Base-by-base conservation (phyloP, 768 basidiomycete species). In the Dentipellis sp. region DNA sequence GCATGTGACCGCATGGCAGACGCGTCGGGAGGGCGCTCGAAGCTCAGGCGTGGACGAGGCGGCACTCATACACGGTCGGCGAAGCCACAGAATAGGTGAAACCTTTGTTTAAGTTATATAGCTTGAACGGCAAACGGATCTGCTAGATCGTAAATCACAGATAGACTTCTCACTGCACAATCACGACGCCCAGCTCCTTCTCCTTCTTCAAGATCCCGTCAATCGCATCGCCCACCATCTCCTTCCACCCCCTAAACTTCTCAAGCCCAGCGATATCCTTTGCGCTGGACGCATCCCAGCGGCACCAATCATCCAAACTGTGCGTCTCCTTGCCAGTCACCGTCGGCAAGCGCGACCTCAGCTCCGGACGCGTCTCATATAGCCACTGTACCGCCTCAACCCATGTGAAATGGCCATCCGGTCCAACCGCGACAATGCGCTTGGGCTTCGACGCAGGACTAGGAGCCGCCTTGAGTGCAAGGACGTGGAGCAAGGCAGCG, bases 401-500 rank as follows among this genome's bases (percentile, higher is more conserved):
- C 63, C 60, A 67, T 3, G 62, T 64, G 51, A 67, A 61, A 5
- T 55, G 49, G 16, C 58, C 62, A 29, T 29, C 29, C 29, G 29
- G 29, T 10, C 62, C 67, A 9, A 51, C 55, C 34, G 65, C 55
- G 38, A 67, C 50, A 58, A 64, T 62, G 19, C 68, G 61, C 45
- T 66, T 66, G 21, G 53, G 49, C 29, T 23, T 52, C 22, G 52
- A 48, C 4, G 53, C 35, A 2, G 52, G 36, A 23, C 53, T 29
- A 29, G 29, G 29, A 3, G 29, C 10, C 50, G 53, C 60, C 23
- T 50, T 17, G 29, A 69, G 58, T 22, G 66, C 64, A 19, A 54
- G 54, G 29, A 68, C 59, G 51, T 67, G 66, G 1, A 64, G 67
- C 3, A 52, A 55, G 3, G 68, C 67, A n/a, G 63, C 67, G 49